A percentile compares a stretch with the other conserved stretches of the same genome.
These are phyloP conservation scores for Melaleuca quinquenervia DNA, from an alignment of 345 rosid species.

Conservation along the genomic window DNA sequence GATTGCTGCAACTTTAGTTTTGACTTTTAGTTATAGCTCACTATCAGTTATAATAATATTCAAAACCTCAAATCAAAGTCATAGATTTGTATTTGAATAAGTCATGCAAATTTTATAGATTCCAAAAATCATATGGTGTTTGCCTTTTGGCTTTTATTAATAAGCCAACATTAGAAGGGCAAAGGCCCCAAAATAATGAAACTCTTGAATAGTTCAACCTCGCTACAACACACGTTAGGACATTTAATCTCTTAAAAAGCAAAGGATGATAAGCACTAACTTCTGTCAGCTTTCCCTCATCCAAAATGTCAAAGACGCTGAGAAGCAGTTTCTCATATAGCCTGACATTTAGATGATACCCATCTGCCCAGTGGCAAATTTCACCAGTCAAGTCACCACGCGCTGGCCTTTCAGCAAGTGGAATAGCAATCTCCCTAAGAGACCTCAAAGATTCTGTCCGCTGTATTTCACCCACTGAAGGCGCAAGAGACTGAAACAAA, in stretches of 20 bases:
- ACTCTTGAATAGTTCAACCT: neutral
- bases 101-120: neutral
- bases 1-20: neutral
- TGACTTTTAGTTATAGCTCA: neutral
- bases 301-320: conserved; percentile 84
- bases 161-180: neutral
- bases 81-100: neutral
- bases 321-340: conserved; percentile 85
- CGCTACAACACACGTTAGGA: neutral
- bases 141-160: neutral
- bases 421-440: conserved; percentile 72
- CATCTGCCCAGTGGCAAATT: conserved; percentile 99
- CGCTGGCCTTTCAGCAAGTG: conserved; percentile 97
- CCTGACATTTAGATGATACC: conserved; percentile 84
- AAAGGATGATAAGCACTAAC: conserved; percentile 27
- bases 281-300: conserved; percentile 95
- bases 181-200: neutral
- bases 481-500: conserved; percentile 51
- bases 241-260: neutral
- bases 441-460: conserved; percentile 88
- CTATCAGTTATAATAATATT: neutral
- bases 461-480: conserved; percentile 83
- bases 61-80: neutral
- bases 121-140: neutral
- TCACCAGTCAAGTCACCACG: conserved; percentile 98